These are phyloP conservation scores for Aspergillus sp. DNA, from an alignment of 2,329 filamentous ascomycete species.

Conservation along the genomic window DNA sequence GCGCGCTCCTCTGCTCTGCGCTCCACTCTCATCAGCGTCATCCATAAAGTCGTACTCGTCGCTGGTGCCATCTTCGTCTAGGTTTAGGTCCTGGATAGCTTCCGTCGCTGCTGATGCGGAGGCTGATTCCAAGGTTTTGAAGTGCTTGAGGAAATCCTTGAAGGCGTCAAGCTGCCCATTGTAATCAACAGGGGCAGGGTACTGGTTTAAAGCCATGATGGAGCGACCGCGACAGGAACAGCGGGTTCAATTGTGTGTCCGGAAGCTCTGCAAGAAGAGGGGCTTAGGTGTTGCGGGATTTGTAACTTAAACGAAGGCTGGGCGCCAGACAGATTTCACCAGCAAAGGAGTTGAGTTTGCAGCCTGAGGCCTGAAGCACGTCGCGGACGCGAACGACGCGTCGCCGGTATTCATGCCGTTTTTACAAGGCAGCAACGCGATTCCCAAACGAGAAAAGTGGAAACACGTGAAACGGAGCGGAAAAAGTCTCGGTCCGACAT, in stretches of 20 bases:
- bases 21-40: slow-evolving; percentile 59
- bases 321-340: slow-evolving; percentile 11
- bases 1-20: slow-evolving; percentile 47
- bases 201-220: slow-evolving; percentile 81
- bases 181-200: slow-evolving; percentile 80
- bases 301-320: slow-evolving; percentile 7
- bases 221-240: slow-evolving; percentile 29
- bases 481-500: slow-evolving; percentile 33
- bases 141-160: slow-evolving; percentile 81
- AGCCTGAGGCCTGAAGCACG: slow-evolving; percentile 21
- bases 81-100: slow-evolving; percentile 78
- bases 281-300: slow-evolving; percentile 14
- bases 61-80: slow-evolving; percentile 81
- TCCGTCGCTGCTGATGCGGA: slow-evolving; percentile 68
- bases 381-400: slow-evolving; percentile 33
- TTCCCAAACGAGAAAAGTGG: slow-evolving; percentile 3
- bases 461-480: slow-evolving; percentile 31
- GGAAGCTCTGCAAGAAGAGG: slow-evolving; percentile 16
- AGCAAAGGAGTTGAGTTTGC: slow-evolving; percentile 8
- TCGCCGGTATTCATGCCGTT: slow-evolving; percentile 2
- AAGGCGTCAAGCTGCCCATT: slow-evolving; percentile 76
- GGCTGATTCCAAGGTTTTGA: slow-evolving; percentile 73
- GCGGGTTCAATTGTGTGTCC: slow-evolving; percentile 19
- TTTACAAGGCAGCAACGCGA: slow-evolving; percentile 11
- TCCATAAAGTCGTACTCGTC: slow-evolving; percentile 95